These are phyloP conservation scores for Botryotinia globosa DNA, from an alignment of 2,329 filamentous ascomycete species.

Conservation along the genomic window DNA sequence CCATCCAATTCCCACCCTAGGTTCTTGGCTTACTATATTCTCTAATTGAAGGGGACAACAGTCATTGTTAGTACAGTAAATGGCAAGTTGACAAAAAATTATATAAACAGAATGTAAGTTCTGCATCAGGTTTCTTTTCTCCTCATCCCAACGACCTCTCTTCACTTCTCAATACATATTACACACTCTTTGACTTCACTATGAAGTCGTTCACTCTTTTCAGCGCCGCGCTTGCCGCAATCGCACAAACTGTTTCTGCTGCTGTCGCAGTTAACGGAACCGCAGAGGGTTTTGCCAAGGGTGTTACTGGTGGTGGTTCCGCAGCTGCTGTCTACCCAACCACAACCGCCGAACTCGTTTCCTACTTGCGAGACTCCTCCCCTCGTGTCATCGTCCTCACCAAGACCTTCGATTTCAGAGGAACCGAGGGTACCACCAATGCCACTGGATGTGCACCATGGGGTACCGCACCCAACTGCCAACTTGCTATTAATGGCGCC, in stretches of 20 bases:
- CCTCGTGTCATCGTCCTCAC: conserved; percentile 53
- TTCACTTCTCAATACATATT: background rate
- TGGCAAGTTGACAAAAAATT: background rate
- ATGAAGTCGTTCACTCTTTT: conserved; percentile 24
- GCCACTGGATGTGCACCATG: conserved; percentile 30
- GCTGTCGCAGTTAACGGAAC: conserved; percentile 35
- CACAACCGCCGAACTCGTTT: conserved; percentile 53
- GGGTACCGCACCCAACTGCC: conserved; percentile 41
- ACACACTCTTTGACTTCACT: background rate
- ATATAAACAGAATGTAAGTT: conserved; percentile 12
- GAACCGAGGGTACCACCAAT: conserved; percentile 44
- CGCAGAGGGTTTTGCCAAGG: conserved; percentile 46
- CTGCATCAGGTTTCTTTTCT: background rate
- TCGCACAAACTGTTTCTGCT: conserved; percentile 19
- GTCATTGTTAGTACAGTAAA: background rate
- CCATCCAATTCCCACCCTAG: background rate
- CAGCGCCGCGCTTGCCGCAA: conserved; percentile 16
- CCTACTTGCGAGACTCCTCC: conserved; percentile 35
- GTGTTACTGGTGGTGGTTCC: conserved; percentile 58
- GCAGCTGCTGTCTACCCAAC: conserved; percentile 53
- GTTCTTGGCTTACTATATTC: conserved; percentile 9
- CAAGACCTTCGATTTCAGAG: conserved; percentile 52
- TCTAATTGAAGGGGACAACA: background rate
- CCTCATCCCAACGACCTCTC: background rate
- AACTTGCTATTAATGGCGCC: conserved; percentile 52